These are phyloP conservation scores for Trichoderma polysporum DNA, from an alignment of 2,329 filamentous ascomycete species.

Conservation along the genomic window DNA sequence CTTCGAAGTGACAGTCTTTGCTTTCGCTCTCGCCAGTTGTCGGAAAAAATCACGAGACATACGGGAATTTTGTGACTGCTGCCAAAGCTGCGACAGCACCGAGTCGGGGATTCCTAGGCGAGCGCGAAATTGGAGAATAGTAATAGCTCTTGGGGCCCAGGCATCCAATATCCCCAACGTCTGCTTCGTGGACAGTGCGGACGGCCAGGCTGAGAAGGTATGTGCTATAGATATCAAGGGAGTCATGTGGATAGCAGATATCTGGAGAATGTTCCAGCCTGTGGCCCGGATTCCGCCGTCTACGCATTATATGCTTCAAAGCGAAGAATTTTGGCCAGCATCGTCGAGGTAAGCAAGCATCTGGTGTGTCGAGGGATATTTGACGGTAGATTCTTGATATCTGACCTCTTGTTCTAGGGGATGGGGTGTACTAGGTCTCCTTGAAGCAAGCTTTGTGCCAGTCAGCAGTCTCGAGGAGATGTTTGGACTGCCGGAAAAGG, in stretches of 20 bases:
- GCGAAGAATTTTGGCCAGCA: constrained; percentile 33
- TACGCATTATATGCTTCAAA: constrained; percentile 25
- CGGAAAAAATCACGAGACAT: constrained; percentile 1
- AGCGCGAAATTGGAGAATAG: constrained; percentile 50
- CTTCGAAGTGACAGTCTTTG: constrained; percentile 53
- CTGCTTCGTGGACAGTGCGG: constrained; percentile 47
- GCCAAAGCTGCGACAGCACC: constrained; percentile 11
- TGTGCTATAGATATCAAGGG: constrained; percentile 53
- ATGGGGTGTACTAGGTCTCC: constrained; percentile 52
- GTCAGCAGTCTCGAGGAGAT: constrained; percentile 37
- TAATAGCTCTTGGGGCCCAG: constrained; percentile 41
- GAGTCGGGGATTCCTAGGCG: constrained; percentile 42
- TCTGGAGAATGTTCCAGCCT: constrained; percentile 44
- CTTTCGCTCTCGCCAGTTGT: constrained; percentile 40
- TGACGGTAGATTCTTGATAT: not conserved
- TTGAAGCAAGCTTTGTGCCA: constrained; percentile 43
- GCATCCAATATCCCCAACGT: constrained; percentile 54
- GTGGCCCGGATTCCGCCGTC: constrained; percentile 29
- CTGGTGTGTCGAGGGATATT: not conserved
- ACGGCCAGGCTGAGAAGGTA: constrained; percentile 50
- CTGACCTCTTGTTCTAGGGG: constrained; percentile 32
- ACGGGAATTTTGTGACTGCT: constrained; percentile 20
- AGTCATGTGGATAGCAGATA: constrained; percentile 49
- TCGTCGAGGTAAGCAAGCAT: constrained; percentile 30
- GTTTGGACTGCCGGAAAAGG: constrained; percentile 31